A percentile compares a stretch with the other conserved stretches of the same genome.
These are phyloP conservation scores for Trichosporon sp. DNA, from an alignment of 1,284 basidiomycete species.

Conservation along the genomic window DNA sequence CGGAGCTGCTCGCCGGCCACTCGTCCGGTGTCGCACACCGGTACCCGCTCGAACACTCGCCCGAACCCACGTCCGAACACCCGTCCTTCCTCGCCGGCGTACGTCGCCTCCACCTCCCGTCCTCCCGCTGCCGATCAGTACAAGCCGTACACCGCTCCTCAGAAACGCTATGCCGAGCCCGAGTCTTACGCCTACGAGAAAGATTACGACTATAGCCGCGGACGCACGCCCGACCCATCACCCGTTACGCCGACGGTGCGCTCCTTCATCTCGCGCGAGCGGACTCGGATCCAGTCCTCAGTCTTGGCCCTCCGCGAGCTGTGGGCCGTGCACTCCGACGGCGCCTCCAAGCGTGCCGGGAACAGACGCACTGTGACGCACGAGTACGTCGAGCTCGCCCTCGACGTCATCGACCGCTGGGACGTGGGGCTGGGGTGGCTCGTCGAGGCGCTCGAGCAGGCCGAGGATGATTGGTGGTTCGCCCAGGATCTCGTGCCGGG, in stretches of 20 bases:
- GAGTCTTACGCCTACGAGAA: background rate
- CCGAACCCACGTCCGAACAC: background rate
- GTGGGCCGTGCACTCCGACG: constrained; percentile 1
- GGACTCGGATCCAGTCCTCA: constrained; percentile 25
- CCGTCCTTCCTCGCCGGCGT: background rate
- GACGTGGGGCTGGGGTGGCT: background rate
- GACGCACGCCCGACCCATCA: constrained; percentile 24
- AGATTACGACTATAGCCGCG: background rate
- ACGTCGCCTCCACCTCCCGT: background rate
- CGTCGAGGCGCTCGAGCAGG: background rate
- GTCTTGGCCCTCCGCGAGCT: background rate
- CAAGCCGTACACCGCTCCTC: background rate
- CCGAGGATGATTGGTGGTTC: background rate
- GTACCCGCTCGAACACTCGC: background rate
- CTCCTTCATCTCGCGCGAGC: constrained; percentile 27
- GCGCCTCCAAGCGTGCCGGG: constrained; percentile 39
- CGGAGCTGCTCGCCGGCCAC: background rate
- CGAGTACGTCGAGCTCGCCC: constrained; percentile 43
- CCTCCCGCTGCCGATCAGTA: background rate
- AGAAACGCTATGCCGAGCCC: background rate
- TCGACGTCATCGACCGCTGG: constrained; percentile 24
- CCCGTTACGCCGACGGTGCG: constrained; percentile 41
- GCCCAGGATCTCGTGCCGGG: background rate
- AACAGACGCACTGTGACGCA: constrained; percentile 40
- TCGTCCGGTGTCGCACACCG: background rate